Evolutionary conservation across 208 protist species (phyloP).

Genomic region (Acanthamoeba culbertsoni): DNA sequence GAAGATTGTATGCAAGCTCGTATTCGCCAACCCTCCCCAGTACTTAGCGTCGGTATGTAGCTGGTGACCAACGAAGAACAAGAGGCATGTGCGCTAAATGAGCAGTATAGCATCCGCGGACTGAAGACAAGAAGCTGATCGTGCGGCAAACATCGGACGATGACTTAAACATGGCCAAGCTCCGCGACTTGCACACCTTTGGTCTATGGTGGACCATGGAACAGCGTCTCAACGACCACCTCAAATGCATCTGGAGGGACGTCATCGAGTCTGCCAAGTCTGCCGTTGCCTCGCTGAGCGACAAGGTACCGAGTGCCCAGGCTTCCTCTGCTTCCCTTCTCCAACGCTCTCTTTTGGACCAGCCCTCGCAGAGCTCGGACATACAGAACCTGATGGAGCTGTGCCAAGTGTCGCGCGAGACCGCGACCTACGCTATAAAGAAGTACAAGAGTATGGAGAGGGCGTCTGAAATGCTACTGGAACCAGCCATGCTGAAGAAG

Average conservation of each 20-base stretch:
- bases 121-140: background rate
- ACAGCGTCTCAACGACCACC: background rate
- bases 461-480: background rate
- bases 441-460: background rate
- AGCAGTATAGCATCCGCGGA: background rate
- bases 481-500: background rate
- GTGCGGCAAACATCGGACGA: background rate
- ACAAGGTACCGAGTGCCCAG: background rate
- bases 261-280: background rate
- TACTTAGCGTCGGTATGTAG: background rate
- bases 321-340: background rate
- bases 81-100: background rate
- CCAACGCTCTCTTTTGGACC: background rate
- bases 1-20: background rate
- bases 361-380: background rate
- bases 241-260: background rate
- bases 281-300: background rate
- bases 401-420: background rate
- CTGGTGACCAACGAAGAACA: background rate
- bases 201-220: background rate
- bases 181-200: background rate
- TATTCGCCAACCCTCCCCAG: background rate
- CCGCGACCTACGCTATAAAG: background rate
- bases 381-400: background rate
- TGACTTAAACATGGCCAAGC: background rate